These are phyloP conservation scores for Babesia caballi DNA, from an alignment of 169 alveolate genomes.

Conservation along the genomic window DNA sequence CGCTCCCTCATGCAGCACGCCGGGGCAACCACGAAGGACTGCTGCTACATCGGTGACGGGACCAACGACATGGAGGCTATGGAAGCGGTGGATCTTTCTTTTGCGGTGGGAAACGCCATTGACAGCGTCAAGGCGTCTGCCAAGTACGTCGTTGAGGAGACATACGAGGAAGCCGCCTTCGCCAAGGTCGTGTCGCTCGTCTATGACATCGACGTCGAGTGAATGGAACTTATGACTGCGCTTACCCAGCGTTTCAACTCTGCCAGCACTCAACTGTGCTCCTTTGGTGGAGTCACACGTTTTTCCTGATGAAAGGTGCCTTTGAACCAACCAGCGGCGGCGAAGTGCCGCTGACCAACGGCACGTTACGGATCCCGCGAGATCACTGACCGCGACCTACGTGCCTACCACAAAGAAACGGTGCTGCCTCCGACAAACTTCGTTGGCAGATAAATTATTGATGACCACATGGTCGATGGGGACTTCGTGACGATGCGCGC, in stretches of 20 bases:
- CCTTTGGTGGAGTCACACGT: not conserved
- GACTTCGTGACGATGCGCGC: constrained; percentile 29
- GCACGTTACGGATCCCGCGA: not conserved
- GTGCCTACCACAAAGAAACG: too few species aligned
- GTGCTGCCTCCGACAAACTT: too few species aligned
- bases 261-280: not conserved
- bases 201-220: constrained; percentile 25
- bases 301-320: constrained; percentile 7
- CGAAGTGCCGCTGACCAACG: not conserved
- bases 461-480: not conserved
- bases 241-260: too few species aligned
- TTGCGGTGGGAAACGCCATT: constrained; percentile 50
- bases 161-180: constrained; percentile 49
- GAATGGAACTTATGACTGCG: not conserved
- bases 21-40: not conserved
- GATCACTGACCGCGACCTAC: too few species aligned
- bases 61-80: constrained; percentile 42
- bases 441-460: not conserved
- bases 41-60: constrained; percentile 42
- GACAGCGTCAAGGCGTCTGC: constrained; percentile 36
- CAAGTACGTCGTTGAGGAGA: constrained; percentile 15
- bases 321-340: not conserved
- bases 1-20: not conserved
- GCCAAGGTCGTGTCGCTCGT: constrained; percentile 17
- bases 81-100: constrained; percentile 5